Evolutionary conservation across 164 flowering plant genomes (phyloP).

Genomic region (Macadamia integrifolia): DNA sequence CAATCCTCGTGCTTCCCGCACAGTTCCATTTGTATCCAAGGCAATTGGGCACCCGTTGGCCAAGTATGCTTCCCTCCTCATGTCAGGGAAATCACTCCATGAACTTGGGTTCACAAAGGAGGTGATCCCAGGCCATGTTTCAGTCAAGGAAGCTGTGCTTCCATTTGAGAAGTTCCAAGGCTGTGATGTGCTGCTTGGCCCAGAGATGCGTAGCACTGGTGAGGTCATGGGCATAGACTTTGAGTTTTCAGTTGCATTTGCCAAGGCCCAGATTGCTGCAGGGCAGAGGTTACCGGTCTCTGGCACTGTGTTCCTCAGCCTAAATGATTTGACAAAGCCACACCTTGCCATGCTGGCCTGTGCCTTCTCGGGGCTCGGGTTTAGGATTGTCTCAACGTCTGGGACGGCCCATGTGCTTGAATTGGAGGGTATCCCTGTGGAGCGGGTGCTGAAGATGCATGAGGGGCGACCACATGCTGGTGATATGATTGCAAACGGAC

Average conservation of each 20-base stretch:
- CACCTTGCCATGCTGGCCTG: conserved; percentile 61
- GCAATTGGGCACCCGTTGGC: conserved; percentile 62
- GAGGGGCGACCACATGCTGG: conserved; percentile 97
- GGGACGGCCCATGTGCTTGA: conserved; percentile 86
- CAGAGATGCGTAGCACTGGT: conserved; percentile 97
- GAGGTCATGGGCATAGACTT: conserved; percentile 92
- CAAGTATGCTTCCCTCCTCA: conserved; percentile 85
- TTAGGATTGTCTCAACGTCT: conserved; percentile 62
- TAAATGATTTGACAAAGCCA: conserved; percentile 77
- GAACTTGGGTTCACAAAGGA: conserved; percentile 68
- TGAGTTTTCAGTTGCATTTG: conserved; percentile 68
- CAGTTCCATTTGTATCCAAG: conserved; percentile 50
- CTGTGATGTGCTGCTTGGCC: conserved; percentile 86
- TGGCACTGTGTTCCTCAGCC: conserved; percentile 80
- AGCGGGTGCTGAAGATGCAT: conserved; percentile 80
- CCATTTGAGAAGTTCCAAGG: conserved; percentile 93
- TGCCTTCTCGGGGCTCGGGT: conserved; percentile 65
- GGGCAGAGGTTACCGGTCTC: conserved; percentile 84
- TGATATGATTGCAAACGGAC: conserved; percentile 80
- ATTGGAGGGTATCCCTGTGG: conserved; percentile 62
- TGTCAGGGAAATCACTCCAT: conserved; percentile 81
- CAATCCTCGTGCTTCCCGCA: conserved; percentile 47
- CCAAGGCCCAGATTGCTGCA: conserved; percentile 89
- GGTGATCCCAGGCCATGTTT: conserved; percentile 75
- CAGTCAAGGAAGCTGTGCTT: conserved; percentile 93